Evolutionary conservation across 2,329 filamentous ascomycete genomes (phyloP).

Genomic region (Pseudogymnoascus sp.): DNA sequence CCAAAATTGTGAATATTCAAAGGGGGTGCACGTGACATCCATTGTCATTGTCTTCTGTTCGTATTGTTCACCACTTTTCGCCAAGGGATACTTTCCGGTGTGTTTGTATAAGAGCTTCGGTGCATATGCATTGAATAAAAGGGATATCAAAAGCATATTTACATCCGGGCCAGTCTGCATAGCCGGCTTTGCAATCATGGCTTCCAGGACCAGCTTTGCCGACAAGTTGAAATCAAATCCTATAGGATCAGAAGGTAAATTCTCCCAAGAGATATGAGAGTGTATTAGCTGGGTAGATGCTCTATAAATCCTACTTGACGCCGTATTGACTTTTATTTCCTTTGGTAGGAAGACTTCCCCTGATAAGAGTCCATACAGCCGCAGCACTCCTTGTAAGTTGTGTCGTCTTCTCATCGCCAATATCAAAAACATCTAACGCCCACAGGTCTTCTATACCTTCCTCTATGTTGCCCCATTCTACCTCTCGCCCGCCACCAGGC

Average conservation of each 20-base stretch:
- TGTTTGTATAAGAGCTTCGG: neutral
- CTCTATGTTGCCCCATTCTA: constrained; percentile 91
- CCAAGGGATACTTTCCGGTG: neutral
- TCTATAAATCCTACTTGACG: neutral
- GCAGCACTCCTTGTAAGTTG: constrained; percentile 8
- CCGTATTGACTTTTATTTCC: neutral
- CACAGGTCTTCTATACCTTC: constrained; percentile 69
- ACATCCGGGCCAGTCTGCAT: neutral
- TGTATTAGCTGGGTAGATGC: neutral
- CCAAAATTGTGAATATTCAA: neutral
- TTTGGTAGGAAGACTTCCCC: neutral
- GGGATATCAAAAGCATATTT: neutral
- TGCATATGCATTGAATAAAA: neutral
- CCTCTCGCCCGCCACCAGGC: constrained; percentile 68
- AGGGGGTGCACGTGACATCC: neutral
- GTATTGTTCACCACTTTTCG: neutral
- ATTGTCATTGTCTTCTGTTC: neutral
- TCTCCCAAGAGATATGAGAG: neutral
- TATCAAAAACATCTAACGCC: neutral
- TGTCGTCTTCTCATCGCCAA: neutral
- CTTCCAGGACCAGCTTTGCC: neutral
- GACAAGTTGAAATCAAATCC: neutral
- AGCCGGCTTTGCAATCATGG: neutral
- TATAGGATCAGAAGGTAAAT: neutral
- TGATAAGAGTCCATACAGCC: neutral